Base-by-base conservation (phyloP, 1,284 basidiomycete genomes). In the Coniophora puteana region DNA sequence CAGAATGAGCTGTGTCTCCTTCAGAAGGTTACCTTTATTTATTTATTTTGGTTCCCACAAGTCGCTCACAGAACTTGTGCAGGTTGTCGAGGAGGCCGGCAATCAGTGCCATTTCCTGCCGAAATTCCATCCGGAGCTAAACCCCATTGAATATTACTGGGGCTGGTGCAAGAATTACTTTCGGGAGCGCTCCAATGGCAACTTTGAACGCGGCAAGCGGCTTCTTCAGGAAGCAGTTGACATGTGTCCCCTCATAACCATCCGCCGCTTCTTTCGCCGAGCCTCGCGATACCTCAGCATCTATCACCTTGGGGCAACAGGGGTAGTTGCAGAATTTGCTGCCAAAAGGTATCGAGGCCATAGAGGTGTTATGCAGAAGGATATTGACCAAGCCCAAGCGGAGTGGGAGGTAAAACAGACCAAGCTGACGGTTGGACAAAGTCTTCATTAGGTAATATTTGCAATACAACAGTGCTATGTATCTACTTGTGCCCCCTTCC, bases 61-160 rank as follows among this genome's bases (percentile, higher is more conserved):
- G 20, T 18, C 36, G 8, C 12, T 8, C 11, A 17, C 14, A 26
- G 20, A 17, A 30, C 29, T 49, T 29, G n/a, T 47, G 2, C 36
- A 31, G 17, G 3, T 41, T 0, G 45, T 50, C 12, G 29, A 50
- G 21, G 16, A 29, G 1, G 48, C 40, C 6, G 43, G 45, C 0
- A 37, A 47, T 17, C 12, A 33, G 11, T 48, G 46, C 21, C 42
- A 23, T 29, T 48, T 48, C 28, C 21, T 45, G 4, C 40, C 37
- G 3, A 45, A 41, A 22, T 39, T 45, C 27, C 39, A 47, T 6
- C 44, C 38, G 16, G 31, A 44, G 27, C 13, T 47, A n/a, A 59
- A 59, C 32, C 44, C 45, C 0, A 59, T 59, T n/a, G 43, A 59
- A 31, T 48, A 54, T 34, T 53, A 42, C 39, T 58, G 50, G 56